phyloP scores from a whole-genome alignment of 257 asterid species.

The Oldenlandia corymbosa region DNA sequence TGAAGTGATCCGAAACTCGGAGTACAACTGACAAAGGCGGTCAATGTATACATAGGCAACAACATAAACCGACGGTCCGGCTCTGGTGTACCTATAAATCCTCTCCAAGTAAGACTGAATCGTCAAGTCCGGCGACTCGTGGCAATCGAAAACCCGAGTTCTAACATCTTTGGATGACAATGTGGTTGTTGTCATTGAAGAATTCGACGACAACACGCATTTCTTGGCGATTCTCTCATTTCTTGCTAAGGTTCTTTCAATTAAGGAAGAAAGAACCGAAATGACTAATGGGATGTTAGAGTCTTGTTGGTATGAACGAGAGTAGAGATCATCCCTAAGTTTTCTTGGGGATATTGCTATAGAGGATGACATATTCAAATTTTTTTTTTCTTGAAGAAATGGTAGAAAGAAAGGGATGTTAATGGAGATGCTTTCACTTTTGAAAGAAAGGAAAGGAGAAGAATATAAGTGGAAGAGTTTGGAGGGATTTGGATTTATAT shows the following conservation, averaged over 20 bases:
- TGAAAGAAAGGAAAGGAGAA: neutral
- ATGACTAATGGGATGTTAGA: constrained; percentile 65
- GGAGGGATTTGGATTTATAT: constrained; percentile 9
- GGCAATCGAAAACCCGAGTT: constrained; percentile 58
- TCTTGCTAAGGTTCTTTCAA: constrained; percentile 71
- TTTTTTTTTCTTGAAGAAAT: too few relatives aligned
- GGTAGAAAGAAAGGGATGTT: constrained; percentile 8
- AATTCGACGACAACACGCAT: constrained; percentile 14
- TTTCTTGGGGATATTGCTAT: constrained; percentile 64
- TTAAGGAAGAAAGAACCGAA: constrained; percentile 85
- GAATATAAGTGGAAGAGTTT: neutral
- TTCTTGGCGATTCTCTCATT: constrained; percentile 57
- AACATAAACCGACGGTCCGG: constrained; percentile 86
- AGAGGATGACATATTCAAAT: too few relatives aligned
- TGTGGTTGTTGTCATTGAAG: neutral
- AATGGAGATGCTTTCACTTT: constrained; percentile 6
- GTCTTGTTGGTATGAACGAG: constrained; percentile 45
- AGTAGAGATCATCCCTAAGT: constrained; percentile 68
- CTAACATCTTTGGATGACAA: constrained; percentile 15
- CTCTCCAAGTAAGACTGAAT: constrained; percentile 80
- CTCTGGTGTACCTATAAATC: constrained; percentile 71
- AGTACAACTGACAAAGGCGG: constrained; percentile 59
- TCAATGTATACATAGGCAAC: constrained; percentile 86
- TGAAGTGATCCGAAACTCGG: constrained; percentile 62
- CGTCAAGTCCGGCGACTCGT: constrained; percentile 74